These are phyloP conservation scores for Suillus clintonianus DNA, from an alignment of 768 basidiomycete genomes.

Conservation along the genomic window DNA sequence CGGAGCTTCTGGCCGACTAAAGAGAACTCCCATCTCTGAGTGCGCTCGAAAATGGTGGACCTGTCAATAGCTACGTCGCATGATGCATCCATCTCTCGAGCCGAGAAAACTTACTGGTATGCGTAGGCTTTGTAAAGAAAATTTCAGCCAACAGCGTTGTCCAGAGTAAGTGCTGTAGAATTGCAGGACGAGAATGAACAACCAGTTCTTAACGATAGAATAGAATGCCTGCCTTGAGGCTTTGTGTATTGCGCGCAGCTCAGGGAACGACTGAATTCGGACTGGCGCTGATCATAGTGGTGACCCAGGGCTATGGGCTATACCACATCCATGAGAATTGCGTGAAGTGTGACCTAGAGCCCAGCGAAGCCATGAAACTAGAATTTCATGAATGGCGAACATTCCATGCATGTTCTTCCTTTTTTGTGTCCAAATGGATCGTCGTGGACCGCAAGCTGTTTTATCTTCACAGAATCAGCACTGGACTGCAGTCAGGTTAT, in stretches of 20 bases:
- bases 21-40: neutral
- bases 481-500: neutral
- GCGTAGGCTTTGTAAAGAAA: neutral
- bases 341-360: neutral
- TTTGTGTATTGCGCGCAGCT: neutral
- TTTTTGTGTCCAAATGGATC: neutral
- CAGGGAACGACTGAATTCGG: neutral
- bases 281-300: neutral
- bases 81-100: neutral
- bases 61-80: neutral
- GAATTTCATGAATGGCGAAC: neutral
- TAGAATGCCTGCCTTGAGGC: neutral
- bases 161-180: neutral
- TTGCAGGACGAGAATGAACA: neutral
- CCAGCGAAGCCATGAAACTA: neutral
- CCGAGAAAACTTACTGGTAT: neutral
- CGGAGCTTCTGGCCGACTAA: neutral
- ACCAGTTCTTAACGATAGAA: neutral
- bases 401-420: neutral
- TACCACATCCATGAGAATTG: neutral
- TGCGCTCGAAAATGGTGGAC: neutral
- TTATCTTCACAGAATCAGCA: neutral
- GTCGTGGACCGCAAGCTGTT: neutral
- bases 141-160: neutral
- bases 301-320: neutral